Evolutionary conservation across 2,329 filamentous ascomycete genomes (phyloP), one percentile per base, ranked within the genome.

Genomic region (Clathrospora elynae): DNA sequence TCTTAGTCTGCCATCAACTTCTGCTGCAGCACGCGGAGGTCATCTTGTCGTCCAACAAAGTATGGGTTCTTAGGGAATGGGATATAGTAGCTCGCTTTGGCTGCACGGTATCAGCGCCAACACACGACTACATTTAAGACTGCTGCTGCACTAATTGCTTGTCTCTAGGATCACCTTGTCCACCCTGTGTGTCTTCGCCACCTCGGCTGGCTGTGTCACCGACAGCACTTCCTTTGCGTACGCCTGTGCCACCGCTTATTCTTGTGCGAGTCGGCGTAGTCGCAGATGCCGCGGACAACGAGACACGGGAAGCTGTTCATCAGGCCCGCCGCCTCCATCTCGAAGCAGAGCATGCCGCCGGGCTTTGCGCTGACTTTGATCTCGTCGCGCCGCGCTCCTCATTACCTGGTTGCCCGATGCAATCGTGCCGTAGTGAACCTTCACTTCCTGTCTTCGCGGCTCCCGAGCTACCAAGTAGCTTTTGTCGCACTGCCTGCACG

Each of bases 371-470:
- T 37, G 4, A 38, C 12, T 4, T 9, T 6, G 9, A n/a, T 76
- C 73, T 6, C 73, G 63, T 11, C 66, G 46, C 8, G 53, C 31
- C 1, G 64, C 72, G 6, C 66, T 69, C 39, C 69, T 73, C 46
- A 77, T 69, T 1, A 77, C 70, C 2, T 55, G 64, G 39, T 76
- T 68, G 10, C 67, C 72, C 0, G 72, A 75, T 4, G 64, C 73
- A 1, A 76, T 61, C 1, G 49, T 39, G 0, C 74, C 73, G 19
- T 76, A 54, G 35, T 73, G 68, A 1, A 75, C 42, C 1, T 14
- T 42, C 30, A 67, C 59, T 6, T 44, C 35, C n/a, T 31, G 33
- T 5, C 16, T 26, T 16, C 33, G 14, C 19, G 10, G 14, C 23
- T 35, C 23, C 16, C 23, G 33, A 35, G 22, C 13, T 11, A 17